Evolutionary conservation across 495 filamentous ascomycete genomes (phyloP).

Genomic region (Rhizodiscina lignyota): DNA sequence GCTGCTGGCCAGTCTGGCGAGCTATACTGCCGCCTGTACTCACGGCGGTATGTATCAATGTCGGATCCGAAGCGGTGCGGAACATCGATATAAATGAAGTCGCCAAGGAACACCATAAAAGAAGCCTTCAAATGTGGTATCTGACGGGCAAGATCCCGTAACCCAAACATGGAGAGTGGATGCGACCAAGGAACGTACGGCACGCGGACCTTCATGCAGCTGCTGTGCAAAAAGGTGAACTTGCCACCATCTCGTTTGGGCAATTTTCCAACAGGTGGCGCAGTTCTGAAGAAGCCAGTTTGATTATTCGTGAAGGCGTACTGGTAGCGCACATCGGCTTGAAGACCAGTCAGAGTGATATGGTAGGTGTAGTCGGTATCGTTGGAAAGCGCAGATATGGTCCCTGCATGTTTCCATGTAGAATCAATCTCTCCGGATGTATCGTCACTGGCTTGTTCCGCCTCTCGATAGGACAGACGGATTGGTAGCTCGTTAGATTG

Average conservation of each 20-base stretch:
- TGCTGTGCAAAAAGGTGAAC: constrained; percentile 80
- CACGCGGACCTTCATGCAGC: constrained; percentile 78
- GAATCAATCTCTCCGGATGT: constrained; percentile 29
- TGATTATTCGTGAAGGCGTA: constrained; percentile 74
- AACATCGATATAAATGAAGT: constrained; percentile 96
- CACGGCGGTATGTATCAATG: constrained; percentile 61
- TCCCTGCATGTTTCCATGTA: constrained; percentile 50
- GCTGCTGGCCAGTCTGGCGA: constrained; percentile 74
- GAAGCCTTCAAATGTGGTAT: constrained; percentile 47
- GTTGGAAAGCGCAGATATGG: constrained; percentile 43
- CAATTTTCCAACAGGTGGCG: constrained; percentile 44
- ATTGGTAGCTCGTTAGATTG: constrained; percentile 57
- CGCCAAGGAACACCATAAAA: constrained; percentile 98
- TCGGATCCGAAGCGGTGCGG: constrained; percentile 58
- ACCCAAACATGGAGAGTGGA: constrained; percentile 62
- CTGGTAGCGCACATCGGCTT: constrained; percentile 52
- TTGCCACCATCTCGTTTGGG: constrained; percentile 27
- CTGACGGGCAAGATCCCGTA: constrained; percentile 46
- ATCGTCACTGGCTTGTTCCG: constrained; percentile 19
- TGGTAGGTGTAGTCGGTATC: constrained; percentile 67
- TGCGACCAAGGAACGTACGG: constrained; percentile 74
- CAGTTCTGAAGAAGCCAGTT: constrained; percentile 59
- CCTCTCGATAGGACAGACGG: constrained; percentile 42
- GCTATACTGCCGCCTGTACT: constrained; percentile 85
- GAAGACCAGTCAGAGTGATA: constrained; percentile 36